Base-by-base conservation (phyloP, 345 rosid species). In the Eucalyptus globulus region DNA sequence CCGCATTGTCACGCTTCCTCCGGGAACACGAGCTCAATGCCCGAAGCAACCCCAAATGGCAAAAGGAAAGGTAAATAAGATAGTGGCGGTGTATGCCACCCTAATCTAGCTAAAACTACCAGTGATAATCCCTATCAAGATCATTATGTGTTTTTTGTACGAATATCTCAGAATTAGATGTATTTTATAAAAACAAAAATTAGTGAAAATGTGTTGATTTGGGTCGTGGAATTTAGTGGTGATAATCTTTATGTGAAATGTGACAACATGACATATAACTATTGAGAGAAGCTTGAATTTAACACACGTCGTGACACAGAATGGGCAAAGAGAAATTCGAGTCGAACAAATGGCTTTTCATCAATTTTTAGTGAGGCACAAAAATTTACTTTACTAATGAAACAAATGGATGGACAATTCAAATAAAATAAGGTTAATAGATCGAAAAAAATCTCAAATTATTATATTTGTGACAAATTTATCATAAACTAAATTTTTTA, bases 271-370 rank as follows among this genome's bases (percentile, higher is more conserved):
- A 2, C 62, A 11, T 56, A 56, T 24, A 24, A 56, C 2, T 56
- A 56, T 24, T 4, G 6, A 56, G 14, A 56, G 13, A 56, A 56
- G 13, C 29, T 56, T 56, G 27, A 56, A 56, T 22, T 56, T 56
- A 56, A 56, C 29, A 5, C 29, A 24, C 0, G 12, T 9, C 4
- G 62, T 6, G 0, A 24, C 29, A 24, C 2, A 0, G 62, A 56
- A 56, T 56, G 29, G 26, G 26, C 58, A 9, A 56, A 24, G 6
- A 9, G 62, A 4, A 56, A 24, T 26, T 56, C 0, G 2, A 53
- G 58, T 53, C 2, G 2, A 53, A 53, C 11, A 2, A 53, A 5
- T 56, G 62, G 29, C 6, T 56, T 56, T 56, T 56, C 29, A 56
- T 56, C 5, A 56, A 56, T 4, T 56, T 24, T 56, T 9, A 4